Evolutionary conservation across 768 basidiomycete genomes (phyloP).

Genomic region (Serendipita sp.): DNA sequence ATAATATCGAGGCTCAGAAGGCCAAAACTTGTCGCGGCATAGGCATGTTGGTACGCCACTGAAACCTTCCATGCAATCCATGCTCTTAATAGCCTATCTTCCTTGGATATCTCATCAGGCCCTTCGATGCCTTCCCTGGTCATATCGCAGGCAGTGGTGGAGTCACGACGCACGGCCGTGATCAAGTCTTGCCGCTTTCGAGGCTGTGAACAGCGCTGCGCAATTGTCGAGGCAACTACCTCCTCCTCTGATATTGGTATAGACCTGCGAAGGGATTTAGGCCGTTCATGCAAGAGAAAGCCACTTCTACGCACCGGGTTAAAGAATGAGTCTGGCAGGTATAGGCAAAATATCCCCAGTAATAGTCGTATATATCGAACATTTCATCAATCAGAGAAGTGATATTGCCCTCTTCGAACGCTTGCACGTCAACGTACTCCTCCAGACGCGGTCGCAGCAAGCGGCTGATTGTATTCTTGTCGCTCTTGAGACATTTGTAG

Average conservation of each 20-base stretch:
- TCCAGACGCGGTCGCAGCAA: conserved; percentile 5
- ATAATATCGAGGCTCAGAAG: conserved; percentile 44
- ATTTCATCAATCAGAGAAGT: neutral
- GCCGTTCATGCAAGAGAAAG: neutral
- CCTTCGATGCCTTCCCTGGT: conserved; percentile 37
- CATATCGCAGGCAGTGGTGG: conserved; percentile 33
- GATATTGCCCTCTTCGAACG: neutral
- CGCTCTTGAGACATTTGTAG: too few species aligned
- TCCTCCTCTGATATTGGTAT: conserved; percentile 57
- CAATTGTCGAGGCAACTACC: conserved; percentile 56
- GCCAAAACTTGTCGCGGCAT: conserved; percentile 46
- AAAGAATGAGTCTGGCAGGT: conserved; percentile 42
- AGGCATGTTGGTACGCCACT: conserved; percentile 20
- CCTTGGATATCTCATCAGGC: conserved; percentile 27
- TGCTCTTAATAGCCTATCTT: conserved; percentile 30
- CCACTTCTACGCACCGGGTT: neutral
- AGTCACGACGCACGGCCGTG: conserved; percentile 39
- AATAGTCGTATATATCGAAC: conserved; percentile 30
- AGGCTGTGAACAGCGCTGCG: conserved; percentile 50
- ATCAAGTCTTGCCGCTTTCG: conserved; percentile 28
- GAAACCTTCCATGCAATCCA: conserved; percentile 45
- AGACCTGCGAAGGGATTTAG: conserved; percentile 43
- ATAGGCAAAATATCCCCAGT: conserved; percentile 51
- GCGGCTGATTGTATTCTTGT: neutral
- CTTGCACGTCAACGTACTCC: neutral